These are phyloP conservation scores for Pyrrhoderma noxium DNA, from an alignment of 1,284 basidiomycete species.

Conservation along the genomic window DNA sequence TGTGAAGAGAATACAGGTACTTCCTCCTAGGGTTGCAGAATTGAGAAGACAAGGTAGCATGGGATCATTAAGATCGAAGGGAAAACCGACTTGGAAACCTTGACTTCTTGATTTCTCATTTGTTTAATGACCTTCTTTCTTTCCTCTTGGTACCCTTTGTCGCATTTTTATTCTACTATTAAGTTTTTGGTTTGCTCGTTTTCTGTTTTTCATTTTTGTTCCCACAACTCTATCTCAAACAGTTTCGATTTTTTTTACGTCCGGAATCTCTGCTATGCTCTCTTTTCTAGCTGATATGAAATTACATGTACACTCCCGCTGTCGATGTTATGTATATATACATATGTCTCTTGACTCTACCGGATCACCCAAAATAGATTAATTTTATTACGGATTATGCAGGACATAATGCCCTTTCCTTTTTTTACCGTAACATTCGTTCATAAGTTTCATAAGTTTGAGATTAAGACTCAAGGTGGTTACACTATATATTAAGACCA, in stretches of 20 bases:
- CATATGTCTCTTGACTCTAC: too few relatives aligned
- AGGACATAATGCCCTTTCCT: background rate
- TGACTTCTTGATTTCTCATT: conserved; percentile 6
- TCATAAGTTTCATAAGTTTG: background rate
- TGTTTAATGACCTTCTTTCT: conserved; percentile 1
- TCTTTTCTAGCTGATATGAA: background rate
- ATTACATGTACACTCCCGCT: background rate
- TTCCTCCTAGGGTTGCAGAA: conserved; percentile 23
- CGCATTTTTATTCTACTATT: background rate
- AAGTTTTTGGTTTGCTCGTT: background rate
- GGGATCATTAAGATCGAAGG: conserved; percentile 22
- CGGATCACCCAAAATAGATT: too few relatives aligned
- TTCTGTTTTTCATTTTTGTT: background rate
- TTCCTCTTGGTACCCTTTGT: background rate
- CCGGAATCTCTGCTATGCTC: background rate
- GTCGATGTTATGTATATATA: too few relatives aligned
- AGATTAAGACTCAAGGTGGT: background rate
- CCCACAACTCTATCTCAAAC: background rate
- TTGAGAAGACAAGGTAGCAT: conserved; percentile 22
- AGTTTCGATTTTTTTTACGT: conserved; percentile 6
- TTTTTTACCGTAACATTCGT: background rate
- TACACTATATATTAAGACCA: background rate
- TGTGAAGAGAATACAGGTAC: conserved; percentile 19
- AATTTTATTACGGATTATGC: too few relatives aligned
- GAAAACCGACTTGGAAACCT: conserved; percentile 23